Conservation (phyloP, 306 rosid species). For the Chamaecrista fasciculata region DNA sequence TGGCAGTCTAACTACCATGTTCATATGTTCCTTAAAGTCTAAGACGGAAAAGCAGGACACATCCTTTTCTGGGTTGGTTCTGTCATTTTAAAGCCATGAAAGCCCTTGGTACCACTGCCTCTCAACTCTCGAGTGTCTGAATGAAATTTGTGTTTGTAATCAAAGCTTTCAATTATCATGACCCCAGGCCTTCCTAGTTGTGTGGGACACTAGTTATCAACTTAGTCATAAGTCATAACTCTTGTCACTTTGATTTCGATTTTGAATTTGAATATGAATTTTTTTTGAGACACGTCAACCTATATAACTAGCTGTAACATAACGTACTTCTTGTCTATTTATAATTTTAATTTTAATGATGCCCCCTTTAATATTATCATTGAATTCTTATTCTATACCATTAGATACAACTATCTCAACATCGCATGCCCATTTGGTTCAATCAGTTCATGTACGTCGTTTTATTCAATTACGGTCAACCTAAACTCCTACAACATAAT, state of each 20-base stretch:
- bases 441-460: not conserved
- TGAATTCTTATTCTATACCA: slow-evolving; percentile 16
- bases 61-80: slow-evolving; percentile 59
- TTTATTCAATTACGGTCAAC: slow-evolving; percentile 31
- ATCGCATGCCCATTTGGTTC: slow-evolving; percentile 22
- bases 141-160: slow-evolving; percentile 35
- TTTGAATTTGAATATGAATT: not conserved
- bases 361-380: slow-evolving; percentile 18
- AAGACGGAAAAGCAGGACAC: slow-evolving; percentile 46
- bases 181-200: slow-evolving; percentile 44
- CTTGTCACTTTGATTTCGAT: not conserved
- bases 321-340: no score
- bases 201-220: slow-evolving; percentile 51
- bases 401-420: not conserved
- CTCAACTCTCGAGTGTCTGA: slow-evolving; percentile 30
- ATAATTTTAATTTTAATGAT: slow-evolving; percentile 27
- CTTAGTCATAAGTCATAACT: slow-evolving; percentile 29
- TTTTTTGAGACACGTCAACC: not conserved
- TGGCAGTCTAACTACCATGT: slow-evolving; percentile 64
- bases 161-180: slow-evolving; percentile 30
- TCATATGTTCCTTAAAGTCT: slow-evolving; percentile 50
- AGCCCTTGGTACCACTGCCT: slow-evolving; percentile 44
- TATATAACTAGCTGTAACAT: no score
- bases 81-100: slow-evolving; percentile 55
- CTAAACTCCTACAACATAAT: slow-evolving; percentile 24